These are phyloP conservation scores for Lactarius sanguifluus DNA, from an alignment of 768 basidiomycete species.

Conservation along the genomic window DNA sequence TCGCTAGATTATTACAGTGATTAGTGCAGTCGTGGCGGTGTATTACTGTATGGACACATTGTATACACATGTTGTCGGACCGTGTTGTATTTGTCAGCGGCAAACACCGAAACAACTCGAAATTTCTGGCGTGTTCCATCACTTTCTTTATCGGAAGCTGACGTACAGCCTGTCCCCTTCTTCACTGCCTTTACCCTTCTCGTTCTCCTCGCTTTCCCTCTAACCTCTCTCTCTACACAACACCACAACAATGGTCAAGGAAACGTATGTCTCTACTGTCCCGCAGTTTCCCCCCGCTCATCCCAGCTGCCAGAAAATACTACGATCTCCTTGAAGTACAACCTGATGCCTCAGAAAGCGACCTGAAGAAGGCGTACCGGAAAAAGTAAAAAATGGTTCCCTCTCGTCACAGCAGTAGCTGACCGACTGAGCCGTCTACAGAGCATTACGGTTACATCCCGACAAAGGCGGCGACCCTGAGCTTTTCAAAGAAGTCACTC, in stretches of 20 bases:
- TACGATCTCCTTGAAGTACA: slow-evolving; percentile 91
- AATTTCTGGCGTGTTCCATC: slow-evolving; percentile 44
- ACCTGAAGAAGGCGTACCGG: slow-evolving; percentile 94
- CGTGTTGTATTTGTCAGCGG: slow-evolving; percentile 20
- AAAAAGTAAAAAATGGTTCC: slow-evolving; percentile 62
- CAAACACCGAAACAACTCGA: slow-evolving; percentile 31
- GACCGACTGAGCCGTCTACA: slow-evolving; percentile 35
- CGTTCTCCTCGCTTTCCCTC: slow-evolving; percentile 18
- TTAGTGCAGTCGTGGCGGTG: not conserved
- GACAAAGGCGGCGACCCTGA: slow-evolving; percentile 98
- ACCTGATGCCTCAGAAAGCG: slow-evolving; percentile 74
- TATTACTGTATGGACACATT: not conserved
- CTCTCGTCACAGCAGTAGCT: slow-evolving; percentile 9
- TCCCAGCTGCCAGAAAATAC: slow-evolving; percentile 59
- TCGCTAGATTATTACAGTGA: not conserved
- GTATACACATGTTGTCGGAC: not conserved
- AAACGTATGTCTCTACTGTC: slow-evolving; percentile 49
- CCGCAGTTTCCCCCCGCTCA: slow-evolving; percentile 11
- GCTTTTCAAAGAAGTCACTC: slow-evolving; percentile 95
- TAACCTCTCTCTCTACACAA: slow-evolving; percentile 24
- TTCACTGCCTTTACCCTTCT: slow-evolving; percentile 18
- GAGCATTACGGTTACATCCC: slow-evolving; percentile 82
- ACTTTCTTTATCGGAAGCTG: slow-evolving; percentile 34
- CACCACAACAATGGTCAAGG: slow-evolving; percentile 57
- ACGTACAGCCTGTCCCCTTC: slow-evolving; percentile 24